These are phyloP conservation scores for Solanum chiquidenum DNA, from an alignment of 257 asterid species.

Conservation along the genomic window DNA sequence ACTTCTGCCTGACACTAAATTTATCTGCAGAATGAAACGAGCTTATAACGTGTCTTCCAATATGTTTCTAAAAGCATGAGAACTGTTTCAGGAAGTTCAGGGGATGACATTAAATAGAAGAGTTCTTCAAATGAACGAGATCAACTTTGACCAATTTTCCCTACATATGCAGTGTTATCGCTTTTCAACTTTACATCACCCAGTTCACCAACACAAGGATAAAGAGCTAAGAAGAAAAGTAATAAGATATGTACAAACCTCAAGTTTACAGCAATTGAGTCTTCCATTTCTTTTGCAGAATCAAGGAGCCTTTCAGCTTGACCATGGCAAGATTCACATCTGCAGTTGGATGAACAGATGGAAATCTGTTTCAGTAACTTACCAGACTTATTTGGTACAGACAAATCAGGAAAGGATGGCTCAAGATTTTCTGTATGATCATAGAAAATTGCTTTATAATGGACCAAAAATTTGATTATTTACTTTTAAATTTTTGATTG, in stretches of 20 bases:
- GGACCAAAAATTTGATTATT: background rate
- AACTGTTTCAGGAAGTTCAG: background rate
- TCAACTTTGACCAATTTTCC: background rate
- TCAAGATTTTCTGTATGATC: background rate
- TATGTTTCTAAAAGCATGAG: background rate
- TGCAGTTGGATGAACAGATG: constrained; percentile 17
- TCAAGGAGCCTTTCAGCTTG: constrained; percentile 98
- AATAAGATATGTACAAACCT: constrained; percentile 38
- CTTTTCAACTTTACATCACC: background rate
- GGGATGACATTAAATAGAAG: background rate
- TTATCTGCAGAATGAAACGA: background rate
- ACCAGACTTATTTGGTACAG: background rate
- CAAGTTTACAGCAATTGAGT: constrained; percentile 92
- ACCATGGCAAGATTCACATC: constrained; percentile 99
- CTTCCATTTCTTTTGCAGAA: constrained; percentile 99
- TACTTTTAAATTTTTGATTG: background rate
- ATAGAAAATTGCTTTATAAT: background rate
- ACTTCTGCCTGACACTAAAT: background rate
- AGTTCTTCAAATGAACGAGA: background rate
- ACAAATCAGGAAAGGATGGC: background rate
- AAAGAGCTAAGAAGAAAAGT: background rate
- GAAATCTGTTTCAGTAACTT: background rate
- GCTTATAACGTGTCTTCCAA: background rate
- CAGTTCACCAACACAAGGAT: background rate
- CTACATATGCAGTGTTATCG: background rate